Evolutionary conservation across 371 early-diverging fungal genomes (phyloP).

Genomic region (Coemansia sp.): DNA sequence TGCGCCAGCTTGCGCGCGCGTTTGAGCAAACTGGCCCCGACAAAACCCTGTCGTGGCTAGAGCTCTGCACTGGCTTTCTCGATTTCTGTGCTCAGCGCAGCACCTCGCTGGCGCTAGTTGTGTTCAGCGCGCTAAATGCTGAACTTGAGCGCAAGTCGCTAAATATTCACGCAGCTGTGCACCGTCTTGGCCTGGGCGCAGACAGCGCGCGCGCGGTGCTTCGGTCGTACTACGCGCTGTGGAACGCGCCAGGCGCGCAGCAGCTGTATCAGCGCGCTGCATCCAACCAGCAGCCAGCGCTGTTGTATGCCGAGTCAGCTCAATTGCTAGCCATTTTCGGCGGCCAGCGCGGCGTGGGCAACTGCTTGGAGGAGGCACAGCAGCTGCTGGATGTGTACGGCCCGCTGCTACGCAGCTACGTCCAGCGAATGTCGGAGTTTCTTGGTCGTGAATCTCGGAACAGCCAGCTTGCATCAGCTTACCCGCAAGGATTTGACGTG

Average conservation of each 20-base stretch:
- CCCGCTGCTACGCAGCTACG: constrained; percentile 60
- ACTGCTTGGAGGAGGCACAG: no score
- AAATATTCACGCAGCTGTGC: constrained; percentile 16
- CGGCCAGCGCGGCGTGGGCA: no score
- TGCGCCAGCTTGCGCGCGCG: not conserved
- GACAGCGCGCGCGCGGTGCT: constrained; percentile 7
- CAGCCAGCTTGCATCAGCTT: constrained; percentile 62
- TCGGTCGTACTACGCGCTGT: constrained; percentile 18
- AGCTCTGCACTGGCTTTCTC: not conserved
- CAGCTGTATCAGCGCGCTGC: not conserved
- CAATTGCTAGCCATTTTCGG: not conserved
- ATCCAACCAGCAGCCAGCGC: not conserved
- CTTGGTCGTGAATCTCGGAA: constrained; percentile 65
- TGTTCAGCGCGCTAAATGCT: constrained; percentile 5
- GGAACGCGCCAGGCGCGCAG: constrained; percentile 3
- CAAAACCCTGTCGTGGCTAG: not conserved
- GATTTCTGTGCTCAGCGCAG: not conserved
- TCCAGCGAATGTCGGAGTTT: constrained; percentile 68
- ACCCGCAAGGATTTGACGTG: constrained; percentile 77
- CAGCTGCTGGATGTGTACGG: no score
- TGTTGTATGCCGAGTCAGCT: not conserved
- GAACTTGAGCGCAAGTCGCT: no score
- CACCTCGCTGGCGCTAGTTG: not conserved
- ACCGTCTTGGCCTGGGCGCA: constrained; percentile 2
- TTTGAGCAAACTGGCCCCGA: not conserved